A percentile compares a stretch with the other conserved stretches of the same genome.
phyloP scores from a whole-genome alignment of 345 rosid genomes.

The Murraya koenigii region DNA sequence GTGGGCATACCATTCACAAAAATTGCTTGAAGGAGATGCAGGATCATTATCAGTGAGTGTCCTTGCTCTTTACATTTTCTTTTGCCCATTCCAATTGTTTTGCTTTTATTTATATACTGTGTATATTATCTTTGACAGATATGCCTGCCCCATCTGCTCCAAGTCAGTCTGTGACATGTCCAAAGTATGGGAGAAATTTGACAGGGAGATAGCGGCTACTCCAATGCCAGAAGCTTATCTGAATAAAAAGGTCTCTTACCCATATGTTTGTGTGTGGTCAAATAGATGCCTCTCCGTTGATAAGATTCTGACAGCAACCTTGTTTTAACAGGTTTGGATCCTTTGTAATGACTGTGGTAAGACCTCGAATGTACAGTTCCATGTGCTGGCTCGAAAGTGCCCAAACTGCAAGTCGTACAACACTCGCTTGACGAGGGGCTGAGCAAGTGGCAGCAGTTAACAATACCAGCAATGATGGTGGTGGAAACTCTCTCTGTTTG shows the following conservation, averaged over 20 bases:
- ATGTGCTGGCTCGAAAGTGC: constrained; percentile 82
- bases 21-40: constrained; percentile 82
- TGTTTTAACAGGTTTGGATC: constrained; percentile 56
- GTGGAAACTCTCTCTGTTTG: neutral
- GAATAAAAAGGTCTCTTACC: constrained; percentile 45
- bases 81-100: neutral
- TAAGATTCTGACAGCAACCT: neutral
- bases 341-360: constrained; percentile 85
- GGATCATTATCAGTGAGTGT: constrained; percentile 69
- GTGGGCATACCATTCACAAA: constrained; percentile 85
- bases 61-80: neutral
- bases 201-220: constrained; percentile 72
- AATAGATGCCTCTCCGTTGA: neutral
- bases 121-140: constrained; percentile 32
- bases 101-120: constrained; percentile 7
- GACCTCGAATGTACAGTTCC: constrained; percentile 56
- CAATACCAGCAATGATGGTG: neutral
- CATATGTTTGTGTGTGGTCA: neutral
- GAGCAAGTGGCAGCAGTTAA: neutral
- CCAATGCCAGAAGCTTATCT: constrained; percentile 78
- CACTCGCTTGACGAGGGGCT: constrained; percentile 64
- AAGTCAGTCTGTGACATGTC: constrained; percentile 95
- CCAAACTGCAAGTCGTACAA: constrained; percentile 78
- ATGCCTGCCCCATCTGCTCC: constrained; percentile 86
- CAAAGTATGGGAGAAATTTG: constrained; percentile 84